These are phyloP conservation scores for Allium fistulosum DNA, from an alignment of 106 monocot genomes.

Conservation along the genomic window DNA sequence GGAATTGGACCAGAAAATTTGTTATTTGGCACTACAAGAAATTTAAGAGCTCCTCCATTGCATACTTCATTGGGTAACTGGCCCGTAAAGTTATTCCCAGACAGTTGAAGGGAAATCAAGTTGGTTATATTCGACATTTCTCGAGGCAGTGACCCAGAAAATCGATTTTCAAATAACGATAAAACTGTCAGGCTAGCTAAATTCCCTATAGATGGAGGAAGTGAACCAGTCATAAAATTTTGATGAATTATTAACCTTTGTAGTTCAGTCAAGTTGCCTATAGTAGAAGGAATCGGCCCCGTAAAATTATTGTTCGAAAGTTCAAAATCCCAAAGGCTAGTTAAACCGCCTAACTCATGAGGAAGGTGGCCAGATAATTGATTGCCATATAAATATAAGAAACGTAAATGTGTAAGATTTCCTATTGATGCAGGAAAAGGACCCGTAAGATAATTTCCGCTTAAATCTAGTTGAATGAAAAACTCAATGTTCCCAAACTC, in stretches of 20 bases:
- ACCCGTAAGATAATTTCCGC: background rate
- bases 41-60: background rate
- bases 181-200: background rate
- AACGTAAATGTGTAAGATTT: background rate
- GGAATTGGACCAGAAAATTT: constrained; percentile 12
- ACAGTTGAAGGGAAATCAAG: background rate
- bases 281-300: constrained; percentile 1
- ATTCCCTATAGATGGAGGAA: constrained; percentile 8
- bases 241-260: background rate
- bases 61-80: constrained; percentile 8
- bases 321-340: background rate
- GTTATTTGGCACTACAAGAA: background rate
- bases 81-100: constrained; percentile 7
- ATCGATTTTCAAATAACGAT: background rate
- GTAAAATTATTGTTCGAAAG: background rate
- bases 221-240: constrained; percentile 8
- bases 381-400: constrained; percentile 1
- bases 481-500: constrained; percentile 1
- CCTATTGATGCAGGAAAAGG: background rate
- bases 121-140: constrained; percentile 17
- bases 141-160: constrained; percentile 4
- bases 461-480: constrained; percentile 1
- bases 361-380: constrained; percentile 4
- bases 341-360: background rate
- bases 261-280: constrained; percentile 7